Evolutionary conservation across 441 rosid genomes (phyloP).

Genomic region (Adansonia madagascariensis): DNA sequence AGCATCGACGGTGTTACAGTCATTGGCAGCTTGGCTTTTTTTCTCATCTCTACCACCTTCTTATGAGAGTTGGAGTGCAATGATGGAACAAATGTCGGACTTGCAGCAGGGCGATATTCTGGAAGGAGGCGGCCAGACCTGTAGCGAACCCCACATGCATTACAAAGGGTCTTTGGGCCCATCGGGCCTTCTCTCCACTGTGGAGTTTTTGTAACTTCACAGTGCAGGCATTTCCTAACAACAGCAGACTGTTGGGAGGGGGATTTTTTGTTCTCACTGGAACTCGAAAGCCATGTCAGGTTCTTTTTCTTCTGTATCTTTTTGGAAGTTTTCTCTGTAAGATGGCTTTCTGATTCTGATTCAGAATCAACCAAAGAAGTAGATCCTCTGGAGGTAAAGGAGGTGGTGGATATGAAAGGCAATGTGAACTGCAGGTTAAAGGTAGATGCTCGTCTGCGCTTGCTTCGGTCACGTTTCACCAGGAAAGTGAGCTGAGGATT

Average conservation of each 20-base stretch:
- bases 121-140: constrained; percentile 89
- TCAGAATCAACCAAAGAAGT: constrained; percentile 34
- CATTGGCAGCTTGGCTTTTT: constrained; percentile 29
- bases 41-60: constrained; percentile 91
- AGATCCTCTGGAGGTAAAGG: constrained; percentile 31
- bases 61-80: constrained; percentile 92
- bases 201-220: constrained; percentile 84
- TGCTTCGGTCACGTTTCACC: constrained; percentile 80
- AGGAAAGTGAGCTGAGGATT: constrained; percentile 43
- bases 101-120: constrained; percentile 90
- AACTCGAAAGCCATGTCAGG: constrained; percentile 39
- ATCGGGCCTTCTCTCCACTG: constrained; percentile 97
- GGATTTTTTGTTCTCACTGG: constrained; percentile 33
- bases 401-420: constrained; percentile 32
- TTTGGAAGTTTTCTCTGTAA: constrained; percentile 42
- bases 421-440: constrained; percentile 33
- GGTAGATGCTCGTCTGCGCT: constrained; percentile 54
- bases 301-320: constrained; percentile 49
- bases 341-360: constrained; percentile 42
- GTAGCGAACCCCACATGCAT: constrained; percentile 92
- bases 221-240: constrained; percentile 69
- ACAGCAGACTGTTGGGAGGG: constrained; percentile 29
- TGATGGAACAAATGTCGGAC: constrained; percentile 77
- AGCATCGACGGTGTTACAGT: too few relatives aligned
- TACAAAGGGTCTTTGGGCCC: constrained; percentile 95